Evolutionary conservation across 1,284 basidiomycete species (phyloP).

Genomic region (Sparassis latifolia): DNA sequence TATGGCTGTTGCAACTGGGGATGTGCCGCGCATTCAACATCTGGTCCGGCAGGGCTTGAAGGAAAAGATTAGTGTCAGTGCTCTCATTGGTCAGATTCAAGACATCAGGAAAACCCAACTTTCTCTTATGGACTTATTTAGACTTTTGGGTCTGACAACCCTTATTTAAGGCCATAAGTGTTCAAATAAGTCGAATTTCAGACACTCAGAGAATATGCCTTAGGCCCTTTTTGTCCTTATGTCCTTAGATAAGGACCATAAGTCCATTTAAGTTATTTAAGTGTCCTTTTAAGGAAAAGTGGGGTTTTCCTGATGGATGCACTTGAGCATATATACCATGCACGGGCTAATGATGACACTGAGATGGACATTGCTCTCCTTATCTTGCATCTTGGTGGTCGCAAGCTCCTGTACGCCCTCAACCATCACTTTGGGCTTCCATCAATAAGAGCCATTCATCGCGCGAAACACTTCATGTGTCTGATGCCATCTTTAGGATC

Average conservation of each 20-base stretch:
- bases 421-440: conserved; percentile 13
- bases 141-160: no score
- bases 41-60: conserved; percentile 7
- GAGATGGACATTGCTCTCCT: conserved; percentile 14
- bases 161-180: no score
- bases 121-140: no score
- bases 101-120: neutral
- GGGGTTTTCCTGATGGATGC: no score
- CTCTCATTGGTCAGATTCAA: conserved; percentile 5
- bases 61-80: conserved; percentile 2
- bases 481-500: conserved; percentile 11
- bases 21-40: conserved; percentile 10
- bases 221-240: no score
- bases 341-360: conserved; percentile 4
- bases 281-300: no score
- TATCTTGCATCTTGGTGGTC: conserved; percentile 12
- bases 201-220: no score
- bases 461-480: conserved; percentile 5
- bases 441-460: conserved; percentile 11
- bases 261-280: no score
- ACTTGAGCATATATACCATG: conserved; percentile 6
- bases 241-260: no score
- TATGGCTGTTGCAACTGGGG: conserved; percentile 6
- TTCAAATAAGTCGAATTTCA: no score
- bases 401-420: conserved; percentile 14